Base-by-base conservation (phyloP, 768 basidiomycete genomes). In the Amylocystis lapponica region DNA sequence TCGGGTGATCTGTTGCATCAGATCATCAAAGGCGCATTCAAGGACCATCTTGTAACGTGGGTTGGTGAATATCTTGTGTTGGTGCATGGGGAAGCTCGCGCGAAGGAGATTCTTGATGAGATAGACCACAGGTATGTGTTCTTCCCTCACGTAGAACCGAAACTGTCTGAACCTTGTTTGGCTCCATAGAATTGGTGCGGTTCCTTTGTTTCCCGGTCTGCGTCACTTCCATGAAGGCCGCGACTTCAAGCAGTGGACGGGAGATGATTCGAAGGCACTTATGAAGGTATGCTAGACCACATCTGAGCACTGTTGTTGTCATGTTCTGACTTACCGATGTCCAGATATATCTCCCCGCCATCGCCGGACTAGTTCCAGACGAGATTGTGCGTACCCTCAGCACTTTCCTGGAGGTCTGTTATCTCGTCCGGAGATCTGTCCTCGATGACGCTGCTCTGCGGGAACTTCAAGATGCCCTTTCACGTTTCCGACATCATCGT, bases 11-110 rank as follows among this genome's bases (percentile, higher is more conserved):
- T 68, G 1, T 56, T 69, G 2, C 67, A 71, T 46, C 67, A 70
- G 47, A 20, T 71, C 3, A 67, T 70, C 52, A 70, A 70, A 45
- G 66, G 68, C 8, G 59, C 54, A 1, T 71, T 70, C 52, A 70
- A 69, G 41, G 68, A 69, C 36, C 68, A 70, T 43, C 47, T 70
- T 9, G 67, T 70, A 1, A 39, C 39, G 8, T 71, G 69, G 69
- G 56, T 65, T 0, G 36, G 43, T 1, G 47, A 61, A 5, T 70
- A 68, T 41, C 38, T 72, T 2, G 9, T 36, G 1, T 8, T 36
- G 17, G 36, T 17, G 5, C 29, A 43, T n/a, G 45, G 46, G 13
- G 30, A 47, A 16, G 13, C 41, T 16, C 12, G 29, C 2, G 29
- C 32, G 3, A 11, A 20, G 9, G 31, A 47, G n/a, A 38, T 53